Percentiles rank a stretch among this genome's conserved stretches.
phyloP scores from a whole-genome alignment of 306 rosid genomes.

The Vicia faba region DNA sequence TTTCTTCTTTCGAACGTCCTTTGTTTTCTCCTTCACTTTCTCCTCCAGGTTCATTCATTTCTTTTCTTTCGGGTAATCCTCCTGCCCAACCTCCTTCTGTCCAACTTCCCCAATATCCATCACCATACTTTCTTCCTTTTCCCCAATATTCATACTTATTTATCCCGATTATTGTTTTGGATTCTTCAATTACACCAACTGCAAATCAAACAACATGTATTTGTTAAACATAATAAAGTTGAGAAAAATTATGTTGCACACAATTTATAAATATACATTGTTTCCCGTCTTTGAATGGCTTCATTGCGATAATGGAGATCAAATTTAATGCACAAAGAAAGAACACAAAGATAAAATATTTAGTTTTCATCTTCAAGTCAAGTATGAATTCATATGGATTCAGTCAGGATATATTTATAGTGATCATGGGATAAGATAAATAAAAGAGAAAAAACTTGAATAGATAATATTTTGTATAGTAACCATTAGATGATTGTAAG shows the following conservation, averaged over 20 bases:
- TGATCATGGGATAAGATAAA: no score
- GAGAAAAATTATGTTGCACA: no score
- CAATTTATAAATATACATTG: no score
- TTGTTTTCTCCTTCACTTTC: not conserved
- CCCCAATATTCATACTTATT: not conserved
- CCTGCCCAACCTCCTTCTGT: not conserved
- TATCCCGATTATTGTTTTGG: not conserved
- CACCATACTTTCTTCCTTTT: not conserved
- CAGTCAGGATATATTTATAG: no score
- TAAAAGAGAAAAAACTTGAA: no score
- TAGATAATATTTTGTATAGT: no score
- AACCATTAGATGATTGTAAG: no score
- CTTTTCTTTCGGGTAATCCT: not conserved
- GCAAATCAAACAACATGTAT: not conserved
- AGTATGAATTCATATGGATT: not conserved
- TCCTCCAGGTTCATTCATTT: not conserved
- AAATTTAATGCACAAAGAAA: not conserved
- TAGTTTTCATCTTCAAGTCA: not conserved
- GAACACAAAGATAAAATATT: not conserved
- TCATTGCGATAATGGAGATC: not conserved
- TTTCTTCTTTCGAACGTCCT: not conserved
- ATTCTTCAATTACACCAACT: not conserved
- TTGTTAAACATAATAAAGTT: not conserved
- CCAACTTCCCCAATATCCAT: not conserved
- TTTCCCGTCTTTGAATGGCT: not conserved